These are phyloP conservation scores for Pleoardoris graminearum DNA, from an alignment of 2,329 filamentous ascomycete species.

Conservation along the genomic window DNA sequence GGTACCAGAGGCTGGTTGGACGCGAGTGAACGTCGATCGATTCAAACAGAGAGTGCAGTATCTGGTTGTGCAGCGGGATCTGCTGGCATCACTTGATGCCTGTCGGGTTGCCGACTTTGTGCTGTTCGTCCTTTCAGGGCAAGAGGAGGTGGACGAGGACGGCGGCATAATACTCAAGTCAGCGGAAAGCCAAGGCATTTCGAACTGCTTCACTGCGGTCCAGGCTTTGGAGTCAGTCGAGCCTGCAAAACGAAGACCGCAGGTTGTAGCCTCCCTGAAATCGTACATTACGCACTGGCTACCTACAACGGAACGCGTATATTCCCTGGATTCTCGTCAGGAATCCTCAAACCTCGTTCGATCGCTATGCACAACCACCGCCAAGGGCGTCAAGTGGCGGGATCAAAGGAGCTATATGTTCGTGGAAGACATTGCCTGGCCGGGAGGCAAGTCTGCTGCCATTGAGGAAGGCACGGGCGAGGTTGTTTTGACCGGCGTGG, in stretches of 20 bases:
- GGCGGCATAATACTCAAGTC: constrained; percentile 84
- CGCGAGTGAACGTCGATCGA: constrained; percentile 75
- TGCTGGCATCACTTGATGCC: constrained; percentile 80
- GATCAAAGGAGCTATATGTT: constrained; percentile 96
- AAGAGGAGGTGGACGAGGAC: constrained; percentile 79
- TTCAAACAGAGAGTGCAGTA: constrained; percentile 97
- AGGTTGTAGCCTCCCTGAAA: constrained; percentile 80
- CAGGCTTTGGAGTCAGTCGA: constrained; percentile 78
- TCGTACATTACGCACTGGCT: constrained; percentile 96
- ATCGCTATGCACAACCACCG: constrained; percentile 86
- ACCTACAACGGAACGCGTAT: constrained; percentile 86
- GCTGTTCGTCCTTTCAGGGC: constrained; percentile 78
- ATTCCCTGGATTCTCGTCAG: constrained; percentile 83
- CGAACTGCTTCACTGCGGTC: constrained; percentile 84
- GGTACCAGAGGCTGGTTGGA: constrained; percentile 59
- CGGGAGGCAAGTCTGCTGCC: constrained; percentile 49
- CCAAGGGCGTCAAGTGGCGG: constrained; percentile 93
- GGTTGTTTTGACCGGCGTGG: constrained; percentile 78
- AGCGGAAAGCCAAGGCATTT: constrained; percentile 92
- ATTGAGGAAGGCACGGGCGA: constrained; percentile 56
- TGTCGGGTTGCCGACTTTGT: constrained; percentile 91
- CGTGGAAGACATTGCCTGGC: constrained; percentile 78
- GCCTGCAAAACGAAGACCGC: constrained; percentile 74
- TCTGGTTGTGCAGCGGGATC: constrained; percentile 70
- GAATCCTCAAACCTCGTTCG: constrained; percentile 91